A percentile compares a stretch with the other conserved stretches of the same genome.
Evolutionary conservation across 345 rosid species (phyloP).

Genomic region (Citrus medica): DNA sequence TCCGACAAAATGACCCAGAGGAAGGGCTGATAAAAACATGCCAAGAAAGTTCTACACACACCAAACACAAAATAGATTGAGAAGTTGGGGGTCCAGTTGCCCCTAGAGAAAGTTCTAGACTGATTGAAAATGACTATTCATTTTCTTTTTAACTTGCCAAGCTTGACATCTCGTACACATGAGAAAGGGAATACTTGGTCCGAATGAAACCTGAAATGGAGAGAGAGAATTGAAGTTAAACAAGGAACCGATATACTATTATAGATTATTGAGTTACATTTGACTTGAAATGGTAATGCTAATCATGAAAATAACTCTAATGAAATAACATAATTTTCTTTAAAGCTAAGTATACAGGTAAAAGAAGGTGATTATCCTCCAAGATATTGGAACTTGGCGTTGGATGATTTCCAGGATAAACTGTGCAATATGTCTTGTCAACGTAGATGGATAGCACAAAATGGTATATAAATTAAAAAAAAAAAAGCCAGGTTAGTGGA

Average conservation of each 20-base stretch:
- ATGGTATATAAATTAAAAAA: background rate
- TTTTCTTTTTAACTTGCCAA: conserved; percentile 14
- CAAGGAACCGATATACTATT: background rate
- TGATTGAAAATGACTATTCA: conserved; percentile 27
- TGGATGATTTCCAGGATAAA: conserved; percentile 10
- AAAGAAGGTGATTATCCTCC: no score
- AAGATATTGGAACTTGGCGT: background rate
- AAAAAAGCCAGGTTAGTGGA: conserved; percentile 13
- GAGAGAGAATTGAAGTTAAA: background rate
- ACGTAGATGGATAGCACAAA: background rate
- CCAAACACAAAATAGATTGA: conserved; percentile 12
- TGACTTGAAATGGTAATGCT: no score
- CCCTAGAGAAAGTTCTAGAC: conserved; percentile 49
- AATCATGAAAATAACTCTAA: no score
- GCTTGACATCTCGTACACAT: conserved; percentile 10
- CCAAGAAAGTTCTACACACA: no score
- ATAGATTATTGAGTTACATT: no score
- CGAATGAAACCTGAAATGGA: background rate
- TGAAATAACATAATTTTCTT: no score
- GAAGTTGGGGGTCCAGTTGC: conserved; percentile 39
- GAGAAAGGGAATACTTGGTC: background rate
- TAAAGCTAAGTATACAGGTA: no score
- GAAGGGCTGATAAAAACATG: no score
- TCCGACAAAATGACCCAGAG: no score
- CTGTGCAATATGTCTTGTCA: background rate